Base-by-base conservation (phyloP, 2,329 filamentous ascomycete species). In the Trichoderma sp. region DNA sequence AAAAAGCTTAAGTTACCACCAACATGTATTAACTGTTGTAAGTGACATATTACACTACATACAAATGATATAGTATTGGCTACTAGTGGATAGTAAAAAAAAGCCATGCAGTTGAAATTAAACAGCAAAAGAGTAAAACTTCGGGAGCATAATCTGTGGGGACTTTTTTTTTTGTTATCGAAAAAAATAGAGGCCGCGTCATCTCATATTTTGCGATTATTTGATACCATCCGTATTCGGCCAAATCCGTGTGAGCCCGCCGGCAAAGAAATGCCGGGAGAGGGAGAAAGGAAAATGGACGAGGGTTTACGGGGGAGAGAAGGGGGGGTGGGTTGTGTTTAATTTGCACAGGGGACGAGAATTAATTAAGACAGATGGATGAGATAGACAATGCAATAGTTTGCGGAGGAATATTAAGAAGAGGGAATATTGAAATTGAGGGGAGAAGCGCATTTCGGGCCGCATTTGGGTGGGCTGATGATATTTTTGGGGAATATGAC, bases 181-280 rank as follows among this genome's bases (percentile, higher is more conserved):
- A 32, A 49, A 63, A 30, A 34, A 13, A 34, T 14, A 34, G 24
- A 55, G 60, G 60, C 60, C 60, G 60, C 60, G 61, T 65, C 61
- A 65, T 55, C 61, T 34, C 14, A 49, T 32, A 30, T 55, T 54
- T 64, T 56, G 61, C 24, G 24, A 56, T 56, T 21, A 63, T 63
- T 63, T 52, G n/a, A 52, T 52, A 63, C 59, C 59, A 63, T 63
- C 59, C 59, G 46, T 24, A 65, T 65, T 65, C 32, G 61, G 61
- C 16, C 52, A 55, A 30, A 18, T 30, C 34, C n/a, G 43, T 60
- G 54, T 37, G 28, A 37, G 59, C 66, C 16, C 39, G 28, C 67
- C 67, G 59, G 67, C 54, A 65, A 55, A 39, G 55, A 65, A 49
- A 65, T 69, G 60, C 59, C 60, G 67, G 24, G 16, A 30, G 34